Evolutionary conservation across 169 alveolate genomes (phyloP).

Genomic region (Eimeria falciformis): DNA sequence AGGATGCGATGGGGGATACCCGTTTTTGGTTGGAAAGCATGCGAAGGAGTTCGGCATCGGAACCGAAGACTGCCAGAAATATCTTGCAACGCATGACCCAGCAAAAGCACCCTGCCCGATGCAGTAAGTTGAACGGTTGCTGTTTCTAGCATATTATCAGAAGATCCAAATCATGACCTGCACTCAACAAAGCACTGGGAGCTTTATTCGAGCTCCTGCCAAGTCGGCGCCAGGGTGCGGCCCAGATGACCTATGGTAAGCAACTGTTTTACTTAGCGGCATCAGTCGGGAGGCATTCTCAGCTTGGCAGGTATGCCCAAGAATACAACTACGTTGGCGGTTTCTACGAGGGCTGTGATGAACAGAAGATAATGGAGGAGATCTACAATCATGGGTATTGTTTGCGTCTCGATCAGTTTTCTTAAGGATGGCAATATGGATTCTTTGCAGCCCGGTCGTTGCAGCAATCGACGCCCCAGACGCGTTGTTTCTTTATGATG

Average conservation of each 20-base stretch:
- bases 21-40: slow-evolving; percentile 92
- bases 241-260: slow-evolving; percentile 61
- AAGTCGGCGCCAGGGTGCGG: slow-evolving; percentile 50
- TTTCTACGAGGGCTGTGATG: slow-evolving; percentile 82
- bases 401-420: no score
- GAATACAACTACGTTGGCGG: slow-evolving; percentile 85
- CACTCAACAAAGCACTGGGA: not conserved
- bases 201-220: slow-evolving; percentile 25
- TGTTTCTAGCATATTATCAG: no score
- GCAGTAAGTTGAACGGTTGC: no score
- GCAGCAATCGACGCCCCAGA: slow-evolving; percentile 90
- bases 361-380: slow-evolving; percentile 80
- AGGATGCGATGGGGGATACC: slow-evolving; percentile 95
- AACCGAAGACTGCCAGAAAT: slow-evolving; percentile 74
- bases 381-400: slow-evolving; percentile 77
- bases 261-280: not conserved
- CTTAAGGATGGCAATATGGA: not conserved
- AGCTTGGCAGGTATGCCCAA: slow-evolving; percentile 79
- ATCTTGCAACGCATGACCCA: slow-evolving; percentile 38
- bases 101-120: slow-evolving; percentile 56
- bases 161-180: not conserved
- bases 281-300: no score
- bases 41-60: slow-evolving; percentile 89
- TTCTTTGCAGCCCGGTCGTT: slow-evolving; percentile 83
- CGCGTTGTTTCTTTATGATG: slow-evolving; percentile 79